Conservation (phyloP, 306 rosid species). For the Prunus kanzakura region DNA sequence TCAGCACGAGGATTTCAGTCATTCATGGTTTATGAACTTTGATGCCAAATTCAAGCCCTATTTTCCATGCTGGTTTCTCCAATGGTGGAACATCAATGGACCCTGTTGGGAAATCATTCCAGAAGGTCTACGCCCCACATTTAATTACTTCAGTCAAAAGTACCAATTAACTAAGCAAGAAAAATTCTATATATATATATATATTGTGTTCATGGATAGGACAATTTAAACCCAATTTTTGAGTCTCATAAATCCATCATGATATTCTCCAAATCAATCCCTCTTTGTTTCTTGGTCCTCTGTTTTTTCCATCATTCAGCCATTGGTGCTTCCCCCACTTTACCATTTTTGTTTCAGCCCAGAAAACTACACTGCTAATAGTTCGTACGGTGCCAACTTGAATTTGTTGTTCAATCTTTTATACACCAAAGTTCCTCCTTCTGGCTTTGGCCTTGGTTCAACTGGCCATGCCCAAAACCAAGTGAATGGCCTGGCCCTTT, state of each 20-base stretch:
- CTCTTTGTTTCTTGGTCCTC: conserved; percentile 11
- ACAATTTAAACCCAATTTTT: not conserved
- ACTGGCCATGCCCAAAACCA: conserved; percentile 22
- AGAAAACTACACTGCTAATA: conserved; percentile 39
- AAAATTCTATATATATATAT: too few species aligned
- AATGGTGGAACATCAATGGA: too few species aligned
- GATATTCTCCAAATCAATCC: conserved; percentile 17
- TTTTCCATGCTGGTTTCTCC: too few species aligned
- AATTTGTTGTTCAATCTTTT: conserved; percentile 10
- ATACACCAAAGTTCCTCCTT: conserved; percentile 21
- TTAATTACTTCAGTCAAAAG: too few species aligned
- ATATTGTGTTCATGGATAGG: not conserved
- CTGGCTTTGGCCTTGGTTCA: conserved; percentile 25
- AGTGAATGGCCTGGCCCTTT: conserved; percentile 32
- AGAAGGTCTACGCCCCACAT: too few species aligned
- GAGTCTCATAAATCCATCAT: not conserved
- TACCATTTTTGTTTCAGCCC: conserved; percentile 45
- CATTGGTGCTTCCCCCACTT: conserved; percentile 40
- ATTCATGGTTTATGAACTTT: too few species aligned
- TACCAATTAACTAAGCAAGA: too few species aligned
- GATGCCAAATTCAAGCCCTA: too few species aligned
- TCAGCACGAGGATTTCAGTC: too few species aligned
- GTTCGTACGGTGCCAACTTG: conserved; percentile 15
- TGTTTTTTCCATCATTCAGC: conserved; percentile 35
- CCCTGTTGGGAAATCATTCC: too few species aligned